phyloP scores from a whole-genome alignment of 2,329 filamentous ascomycete species.

The Nemania serpens region DNA sequence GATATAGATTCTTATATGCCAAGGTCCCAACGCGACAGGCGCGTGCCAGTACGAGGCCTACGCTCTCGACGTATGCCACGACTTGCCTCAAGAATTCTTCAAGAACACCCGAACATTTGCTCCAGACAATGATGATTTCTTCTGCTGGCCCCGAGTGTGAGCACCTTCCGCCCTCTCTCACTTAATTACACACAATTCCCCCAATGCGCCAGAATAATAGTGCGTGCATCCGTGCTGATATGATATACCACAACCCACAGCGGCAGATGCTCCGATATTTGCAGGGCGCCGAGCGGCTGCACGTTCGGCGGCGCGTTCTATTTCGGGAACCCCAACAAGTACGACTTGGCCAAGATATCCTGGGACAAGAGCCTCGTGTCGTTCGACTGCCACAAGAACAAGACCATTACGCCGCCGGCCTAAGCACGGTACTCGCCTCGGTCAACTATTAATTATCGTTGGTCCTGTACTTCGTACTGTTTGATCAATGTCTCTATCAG shows the following conservation, averaged over 20 bases:
- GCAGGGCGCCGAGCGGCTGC: slow-evolving; percentile 57
- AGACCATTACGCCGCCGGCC: slow-evolving; percentile 3
- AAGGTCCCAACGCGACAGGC: slow-evolving; percentile 55
- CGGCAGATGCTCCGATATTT: slow-evolving; percentile 48
- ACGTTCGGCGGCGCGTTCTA: slow-evolving; percentile 56
- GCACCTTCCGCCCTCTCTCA: slow-evolving; percentile 10
- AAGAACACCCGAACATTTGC: slow-evolving; percentile 55
- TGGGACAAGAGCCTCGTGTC: slow-evolving; percentile 50
- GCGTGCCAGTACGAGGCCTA: slow-evolving; percentile 51
- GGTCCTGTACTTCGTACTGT: no score
- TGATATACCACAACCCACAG: slow-evolving; percentile 30
- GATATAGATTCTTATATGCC: slow-evolving; percentile 54
- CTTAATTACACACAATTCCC: background rate
- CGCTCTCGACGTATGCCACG: slow-evolving; percentile 50
- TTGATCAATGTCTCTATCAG: no score
- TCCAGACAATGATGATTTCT: slow-evolving; percentile 54
- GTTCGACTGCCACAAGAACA: slow-evolving; percentile 45
- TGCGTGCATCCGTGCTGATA: background rate
- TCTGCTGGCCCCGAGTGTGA: slow-evolving; percentile 51
- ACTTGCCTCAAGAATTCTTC: slow-evolving; percentile 49
- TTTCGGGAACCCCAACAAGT: slow-evolving; percentile 53
- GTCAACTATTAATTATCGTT: no score
- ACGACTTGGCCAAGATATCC: slow-evolving; percentile 49
- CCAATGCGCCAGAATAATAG: no score
- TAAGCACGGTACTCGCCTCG: background rate